Evolutionary conservation across 2,329 filamentous ascomycete genomes (phyloP), one percentile per base, ranked within the genome.

Genomic region (Alternaria dauci): DNA sequence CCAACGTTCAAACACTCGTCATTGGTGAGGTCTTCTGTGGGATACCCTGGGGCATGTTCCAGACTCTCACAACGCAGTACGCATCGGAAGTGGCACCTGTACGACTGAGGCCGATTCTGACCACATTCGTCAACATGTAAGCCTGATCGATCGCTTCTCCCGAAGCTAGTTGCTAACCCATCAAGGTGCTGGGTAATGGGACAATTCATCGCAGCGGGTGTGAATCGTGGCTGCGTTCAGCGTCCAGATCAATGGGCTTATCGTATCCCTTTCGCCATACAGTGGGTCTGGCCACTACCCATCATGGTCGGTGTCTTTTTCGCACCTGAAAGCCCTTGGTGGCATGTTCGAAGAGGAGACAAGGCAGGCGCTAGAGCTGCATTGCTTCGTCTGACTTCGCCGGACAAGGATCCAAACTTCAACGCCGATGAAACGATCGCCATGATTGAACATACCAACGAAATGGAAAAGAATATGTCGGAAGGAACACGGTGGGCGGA

Each of bases 391-490:
- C 80, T 92, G 25, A 91, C 89, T 1, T 88, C 85, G 66, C 71
- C 82, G 5, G 81, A 87, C 61, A 81, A 82, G 44, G 87, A 92
- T 62, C 88, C 87, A 0, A 85, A 89, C 26, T 72, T 72, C 59
- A 71, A 75, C 25, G 63, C 68, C 8, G 72, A 74, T 47, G 70
- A 74, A 8, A 95, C 91, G 0, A 85, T 96, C 61, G 88, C 91
- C 66, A 94, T 96, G 91, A 96, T 97, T 88, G 87, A 92, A 4
- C 91, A 95, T 73, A 96, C 93, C 1, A 93, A 91, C 1, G 89
- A 90, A 1, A 81, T 96, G n/a, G 93, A 96, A 76, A 85, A 91
- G 73, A 81, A 86, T 75, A 89, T 92, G 56, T 59, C 61, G 30
- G 81, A 82, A 14, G 92, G 92, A 26, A 87, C 91, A 8, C 88